Evolutionary conservation across 1,284 basidiomycete species (phyloP), one percentile per base, ranked within the genome.

Genomic region (Sporisorium sorghi): DNA sequence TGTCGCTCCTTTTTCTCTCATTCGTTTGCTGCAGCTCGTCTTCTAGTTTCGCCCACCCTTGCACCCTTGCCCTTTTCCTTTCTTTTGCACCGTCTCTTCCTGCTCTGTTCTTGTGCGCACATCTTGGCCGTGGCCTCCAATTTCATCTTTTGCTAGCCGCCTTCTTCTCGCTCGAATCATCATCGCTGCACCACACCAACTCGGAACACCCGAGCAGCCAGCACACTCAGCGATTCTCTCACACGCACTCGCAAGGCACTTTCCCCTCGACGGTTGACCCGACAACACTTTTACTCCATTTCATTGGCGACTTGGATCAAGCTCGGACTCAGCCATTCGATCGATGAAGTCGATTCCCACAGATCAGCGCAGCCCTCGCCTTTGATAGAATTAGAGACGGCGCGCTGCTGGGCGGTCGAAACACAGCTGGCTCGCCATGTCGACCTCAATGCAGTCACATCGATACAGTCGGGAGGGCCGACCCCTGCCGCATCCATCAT

Each of bases 391-490:
- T 17, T 4, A 37, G 37, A 19, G 19, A 39, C 44, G 19, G 14
- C 48, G 23, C 47, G 37, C 57, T 51, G 47, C 40, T 56, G 40
- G 53, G 24, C 23, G 30, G 11, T 3, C 32, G 15, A 19, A 2
- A 19, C 24, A 32, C 28, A 28, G 51, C 33, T 55, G 42, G 39
- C 40, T 32, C 35, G 40, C 6, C 58, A 67, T 67, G 58, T 61
- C 58, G 49, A 53, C 58, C 32, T 57, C 65, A 14, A 58, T 46
- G 17, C 58, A 68, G 19, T 24, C 58, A 28, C 58, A 24, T 39
- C 58, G 48, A 32, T 48, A 40, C 37, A 40, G 37, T 40, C 37
- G 37, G 47, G 64, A 14, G 48, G 35, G 50, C 26, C 14, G n/a
- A n/a, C n/a, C n/a, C n/a, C n/a, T 32, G 32, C 53, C 53, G 21